Percentiles rank a stretch among this genome's conserved stretches.
phyloP scores from a whole-genome alignment of 345 rosid genomes.

The Ricinus communis region DNA sequence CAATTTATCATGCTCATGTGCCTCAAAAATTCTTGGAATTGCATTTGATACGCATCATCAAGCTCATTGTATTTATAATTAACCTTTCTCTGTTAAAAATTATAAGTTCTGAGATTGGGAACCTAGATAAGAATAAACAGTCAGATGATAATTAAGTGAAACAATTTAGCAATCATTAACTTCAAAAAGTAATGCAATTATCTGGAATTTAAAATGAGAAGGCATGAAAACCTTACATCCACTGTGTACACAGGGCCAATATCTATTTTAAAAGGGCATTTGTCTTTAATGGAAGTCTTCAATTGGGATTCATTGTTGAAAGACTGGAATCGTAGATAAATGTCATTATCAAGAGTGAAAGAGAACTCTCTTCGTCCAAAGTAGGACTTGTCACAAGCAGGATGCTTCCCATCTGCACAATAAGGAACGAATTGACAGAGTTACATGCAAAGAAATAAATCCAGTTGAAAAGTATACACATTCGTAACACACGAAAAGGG shows the following conservation, averaged over 20 bases:
- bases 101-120: neutral
- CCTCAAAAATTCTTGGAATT: neutral
- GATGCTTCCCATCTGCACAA: slow-evolving; percentile 83
- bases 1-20: neutral
- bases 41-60: neutral
- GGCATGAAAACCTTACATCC: slow-evolving; percentile 47
- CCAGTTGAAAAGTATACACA: neutral
- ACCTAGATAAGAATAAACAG: neutral
- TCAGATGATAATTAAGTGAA: neutral
- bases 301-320: slow-evolving; percentile 56
- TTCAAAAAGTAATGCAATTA: neutral
- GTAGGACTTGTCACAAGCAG: slow-evolving; percentile 75
- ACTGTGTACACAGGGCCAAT: slow-evolving; percentile 85
- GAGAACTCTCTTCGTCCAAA: slow-evolving; percentile 82
- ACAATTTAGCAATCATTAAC: neutral
- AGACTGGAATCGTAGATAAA: slow-evolving; percentile 71
- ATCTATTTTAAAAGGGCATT: slow-evolving; percentile 81
- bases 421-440: slow-evolving; percentile 5
- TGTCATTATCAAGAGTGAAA: slow-evolving; percentile 75
- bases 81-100: neutral
- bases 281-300: slow-evolving; percentile 60
- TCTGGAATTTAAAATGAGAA: neutral
- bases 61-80: neutral
- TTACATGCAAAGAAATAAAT: neutral
- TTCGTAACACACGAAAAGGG: too few species aligned